Evolutionary conservation across 306 rosid genomes (phyloP), one percentile per base, ranked within the genome.

Genomic region (Arachis hypogaea): DNA sequence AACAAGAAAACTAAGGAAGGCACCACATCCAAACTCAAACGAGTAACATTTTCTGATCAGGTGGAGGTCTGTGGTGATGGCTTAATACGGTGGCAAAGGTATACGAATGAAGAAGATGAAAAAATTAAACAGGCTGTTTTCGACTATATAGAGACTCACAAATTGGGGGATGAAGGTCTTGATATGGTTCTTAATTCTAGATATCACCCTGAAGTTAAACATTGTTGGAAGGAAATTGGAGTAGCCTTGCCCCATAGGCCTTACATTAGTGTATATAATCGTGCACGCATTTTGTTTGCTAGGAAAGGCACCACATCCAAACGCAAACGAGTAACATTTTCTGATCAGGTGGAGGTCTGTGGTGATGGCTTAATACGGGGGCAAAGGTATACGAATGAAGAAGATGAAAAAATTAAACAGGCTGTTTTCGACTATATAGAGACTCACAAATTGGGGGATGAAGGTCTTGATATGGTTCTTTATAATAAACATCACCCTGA

Each of bases 181-280:
- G 16, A 84, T 7, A 88, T 66, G 89, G 22, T 90, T 78, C 93
- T 93, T 52, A 54, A 77, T 54, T 74, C 80, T 41, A 8, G 0
- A 0, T 36, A 38, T 42, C 52, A 81, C 64, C 87, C 36, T 1
- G 59, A 85, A 59, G 0, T 80, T 50, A 85, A n/a, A 83, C 43
- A 62, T 62, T 93, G 97, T 77, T 93, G 98, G 98, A 86, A 80
- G 72, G 84, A 85, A 68, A 87, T 93, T 58, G 84, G 58, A 41
- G 22, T 11, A 72, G 80, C 80, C 73, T 49, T 93, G 79, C 92
- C 95, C 33, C 38, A 82, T 41, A 88, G 98, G 82, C 93, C 90
- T 11, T 0, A 0, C 0, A 0, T 0, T 14, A 14, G 14, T 14
- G 14, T 14, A 14, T 14, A 14, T 14, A 14, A 14, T 14, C 14